A percentile compares a stretch with the other conserved stretches of the same genome.
These are phyloP conservation scores for Talinum fruticosum DNA, from an alignment of 148 eudicot genomes.

Conservation along the genomic window DNA sequence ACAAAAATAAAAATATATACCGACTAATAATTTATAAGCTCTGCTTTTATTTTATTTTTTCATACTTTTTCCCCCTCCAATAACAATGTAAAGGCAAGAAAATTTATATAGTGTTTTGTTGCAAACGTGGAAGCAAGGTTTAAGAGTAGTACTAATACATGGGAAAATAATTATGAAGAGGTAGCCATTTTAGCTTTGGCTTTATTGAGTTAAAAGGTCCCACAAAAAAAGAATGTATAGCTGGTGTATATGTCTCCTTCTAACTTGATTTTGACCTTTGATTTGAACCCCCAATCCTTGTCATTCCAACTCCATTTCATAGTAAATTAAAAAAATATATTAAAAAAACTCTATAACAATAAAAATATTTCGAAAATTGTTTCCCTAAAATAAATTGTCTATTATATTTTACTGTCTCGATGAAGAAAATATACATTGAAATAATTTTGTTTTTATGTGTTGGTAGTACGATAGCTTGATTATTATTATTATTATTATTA, in stretches of 20 bases:
- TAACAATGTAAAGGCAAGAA: too few relatives aligned
- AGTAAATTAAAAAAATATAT: background rate
- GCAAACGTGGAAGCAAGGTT: background rate
- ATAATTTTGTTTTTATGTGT: too few relatives aligned
- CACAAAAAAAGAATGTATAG: background rate
- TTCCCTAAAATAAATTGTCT: too few relatives aligned
- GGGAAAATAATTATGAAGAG: background rate
- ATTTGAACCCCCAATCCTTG: background rate
- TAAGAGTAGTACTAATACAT: background rate
- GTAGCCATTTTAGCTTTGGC: background rate
- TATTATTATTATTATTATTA: too few relatives aligned
- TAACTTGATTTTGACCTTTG: background rate
- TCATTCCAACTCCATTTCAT: background rate
- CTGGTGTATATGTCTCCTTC: slow-evolving; percentile 11
- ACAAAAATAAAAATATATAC: too few relatives aligned
- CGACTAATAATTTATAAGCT: too few relatives aligned
- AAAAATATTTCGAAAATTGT: background rate
- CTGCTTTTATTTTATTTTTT: too few relatives aligned
- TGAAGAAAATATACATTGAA: too few relatives aligned
- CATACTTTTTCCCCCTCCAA: too few relatives aligned
- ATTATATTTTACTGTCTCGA: too few relatives aligned
- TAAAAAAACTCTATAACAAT: too few relatives aligned
- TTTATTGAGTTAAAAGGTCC: background rate
- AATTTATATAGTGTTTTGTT: background rate
- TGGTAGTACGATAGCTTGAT: too few relatives aligned